Percentiles rank a stretch among this genome's conserved stretches.
Evolutionary conservation across 176 grass and related monocot species (phyloP).

Genomic region (Hordeum marinum): DNA sequence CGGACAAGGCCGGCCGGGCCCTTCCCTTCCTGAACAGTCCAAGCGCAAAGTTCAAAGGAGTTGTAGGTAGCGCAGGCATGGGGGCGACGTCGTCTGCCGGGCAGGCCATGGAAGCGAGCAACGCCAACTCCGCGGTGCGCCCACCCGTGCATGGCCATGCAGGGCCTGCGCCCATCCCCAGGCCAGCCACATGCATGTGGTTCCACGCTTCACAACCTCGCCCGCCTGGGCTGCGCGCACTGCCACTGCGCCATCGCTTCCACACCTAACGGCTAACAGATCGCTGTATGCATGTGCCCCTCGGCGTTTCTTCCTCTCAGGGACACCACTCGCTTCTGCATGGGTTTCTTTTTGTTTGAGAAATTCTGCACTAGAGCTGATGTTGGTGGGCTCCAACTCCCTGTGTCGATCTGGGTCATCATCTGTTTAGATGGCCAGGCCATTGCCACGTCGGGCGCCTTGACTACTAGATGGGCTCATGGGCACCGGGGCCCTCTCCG

Average conservation of each 20-base stretch:
- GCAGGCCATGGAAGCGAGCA: constrained; percentile 1
- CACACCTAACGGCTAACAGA: neutral
- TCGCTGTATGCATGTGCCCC: neutral
- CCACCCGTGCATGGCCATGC: neutral
- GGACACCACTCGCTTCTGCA: neutral
- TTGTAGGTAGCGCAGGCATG: constrained; percentile 14
- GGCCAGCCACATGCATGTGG: neutral
- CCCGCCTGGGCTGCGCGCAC: neutral
- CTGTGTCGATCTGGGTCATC: neutral
- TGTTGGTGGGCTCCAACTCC: constrained; percentile 4
- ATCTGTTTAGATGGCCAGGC: neutral
- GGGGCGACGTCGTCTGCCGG: neutral
- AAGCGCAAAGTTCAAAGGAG: constrained; percentile 7
- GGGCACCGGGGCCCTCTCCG: neutral
- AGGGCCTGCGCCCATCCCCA: neutral
- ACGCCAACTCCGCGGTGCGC: neutral
- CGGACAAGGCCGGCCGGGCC: constrained; percentile 3
- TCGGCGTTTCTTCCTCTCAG: neutral
- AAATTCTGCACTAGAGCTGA: neutral
- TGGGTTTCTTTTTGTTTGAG: neutral
- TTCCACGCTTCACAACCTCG: neutral
- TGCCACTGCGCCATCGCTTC: neutral
- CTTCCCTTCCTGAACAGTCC: constrained; percentile 15
- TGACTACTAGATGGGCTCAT: too few species aligned
- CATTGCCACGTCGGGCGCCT: neutral